Evolutionary conservation across 257 asterid genomes (phyloP).

Genomic region (Ajuga chamaepitys): DNA sequence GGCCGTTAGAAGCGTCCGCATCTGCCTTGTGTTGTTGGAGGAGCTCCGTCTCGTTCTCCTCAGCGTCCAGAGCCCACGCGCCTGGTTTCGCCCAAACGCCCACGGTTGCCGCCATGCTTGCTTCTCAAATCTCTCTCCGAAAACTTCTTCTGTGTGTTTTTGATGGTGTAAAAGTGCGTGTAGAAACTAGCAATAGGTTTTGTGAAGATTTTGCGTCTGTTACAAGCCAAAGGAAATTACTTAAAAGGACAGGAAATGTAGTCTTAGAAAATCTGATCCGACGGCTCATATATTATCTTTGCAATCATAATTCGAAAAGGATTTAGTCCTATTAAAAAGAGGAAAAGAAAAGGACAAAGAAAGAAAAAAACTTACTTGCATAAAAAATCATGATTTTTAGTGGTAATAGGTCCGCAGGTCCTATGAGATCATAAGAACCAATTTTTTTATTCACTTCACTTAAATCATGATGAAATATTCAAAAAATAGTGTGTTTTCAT

Average conservation of each 20-base stretch:
- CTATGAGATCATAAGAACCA: too few species aligned
- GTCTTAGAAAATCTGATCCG: conserved; percentile 20
- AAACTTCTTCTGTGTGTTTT: not conserved
- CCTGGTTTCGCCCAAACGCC: conserved; percentile 91
- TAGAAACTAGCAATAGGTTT: conserved; percentile 49
- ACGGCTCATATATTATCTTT: conserved; percentile 16
- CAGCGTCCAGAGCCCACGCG: conserved; percentile 91
- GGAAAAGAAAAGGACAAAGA: too few species aligned
- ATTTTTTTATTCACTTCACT: too few species aligned
- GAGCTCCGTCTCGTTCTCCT: conserved; percentile 71
- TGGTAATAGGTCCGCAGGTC: too few species aligned
- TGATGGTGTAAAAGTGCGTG: conserved; percentile 18
- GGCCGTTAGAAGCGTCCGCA: conserved; percentile 9
- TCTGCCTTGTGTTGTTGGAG: conserved; percentile 39
- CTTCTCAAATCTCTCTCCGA: not conserved
- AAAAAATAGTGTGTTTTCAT: too few species aligned
- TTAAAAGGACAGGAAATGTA: conserved; percentile 3
- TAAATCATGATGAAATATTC: too few species aligned
- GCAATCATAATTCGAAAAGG: conserved; percentile 7
- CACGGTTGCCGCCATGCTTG: conserved; percentile 79
- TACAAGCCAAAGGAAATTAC: conserved; percentile 17
- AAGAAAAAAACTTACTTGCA: too few species aligned
- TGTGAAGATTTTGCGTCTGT: conserved; percentile 31
- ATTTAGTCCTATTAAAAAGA: too few species aligned
- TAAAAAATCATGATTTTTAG: too few species aligned